phyloP scores from a whole-genome alignment of 257 asterid genomes.

The Solanum bulbocastanum region DNA sequence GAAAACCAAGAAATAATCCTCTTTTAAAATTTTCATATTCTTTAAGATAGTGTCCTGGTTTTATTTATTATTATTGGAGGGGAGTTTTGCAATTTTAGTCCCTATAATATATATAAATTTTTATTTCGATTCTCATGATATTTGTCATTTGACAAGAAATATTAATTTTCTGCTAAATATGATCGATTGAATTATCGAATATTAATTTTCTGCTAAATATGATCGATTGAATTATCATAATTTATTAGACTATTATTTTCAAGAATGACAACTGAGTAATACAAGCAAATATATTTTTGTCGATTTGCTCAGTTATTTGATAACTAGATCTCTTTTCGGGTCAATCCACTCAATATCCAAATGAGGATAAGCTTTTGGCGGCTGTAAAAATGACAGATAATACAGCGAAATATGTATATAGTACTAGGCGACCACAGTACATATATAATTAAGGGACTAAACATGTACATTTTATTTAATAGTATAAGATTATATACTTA shows the following conservation, averaged over 20 bases:
- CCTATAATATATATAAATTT: not conserved
- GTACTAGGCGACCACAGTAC: not conserved
- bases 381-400: fast-evolving
- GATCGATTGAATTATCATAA: not conserved
- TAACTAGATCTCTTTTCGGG: too few species aligned
- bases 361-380: not conserved
- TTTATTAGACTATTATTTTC: fast-evolving
- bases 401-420: fast-evolving
- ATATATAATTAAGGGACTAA: not conserved
- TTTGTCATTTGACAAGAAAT: not conserved
- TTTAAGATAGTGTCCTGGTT: not conserved
- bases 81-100: not conserved
- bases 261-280: not conserved
- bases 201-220: not conserved
- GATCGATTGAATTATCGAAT: not conserved
- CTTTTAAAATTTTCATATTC: not conserved
- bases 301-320: not conserved
- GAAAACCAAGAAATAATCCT: not conserved
- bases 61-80: not conserved
- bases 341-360: not conserved
- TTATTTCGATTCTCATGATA: not conserved
- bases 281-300: not conserved
- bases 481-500: not conserved
- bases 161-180: not conserved
- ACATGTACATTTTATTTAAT: not conserved